A percentile compares a stretch with the other conserved stretches of the same genome.
Conservation (phyloP, 805 yeast species). For the Saccharomycopsis lassenensis region DNA sequence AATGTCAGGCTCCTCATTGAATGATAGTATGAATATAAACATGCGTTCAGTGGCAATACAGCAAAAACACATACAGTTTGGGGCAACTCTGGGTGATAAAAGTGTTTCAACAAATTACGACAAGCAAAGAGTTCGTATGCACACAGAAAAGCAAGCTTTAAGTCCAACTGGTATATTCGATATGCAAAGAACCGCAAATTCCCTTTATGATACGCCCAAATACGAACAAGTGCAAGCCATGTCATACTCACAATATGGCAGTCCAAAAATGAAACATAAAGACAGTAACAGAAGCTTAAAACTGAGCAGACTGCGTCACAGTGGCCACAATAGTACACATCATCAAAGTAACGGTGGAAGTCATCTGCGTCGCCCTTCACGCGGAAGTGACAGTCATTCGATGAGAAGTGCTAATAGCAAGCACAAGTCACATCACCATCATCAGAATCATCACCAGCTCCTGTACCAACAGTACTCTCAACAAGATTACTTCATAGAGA, state of each 20-base stretch:
- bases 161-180: slow-evolving; percentile 5
- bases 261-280: too few relatives aligned
- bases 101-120: slow-evolving; percentile 13
- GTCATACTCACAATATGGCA: too few relatives aligned
- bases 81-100: neutral
- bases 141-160: slow-evolving; percentile 13
- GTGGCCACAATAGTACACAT: neutral
- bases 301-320: neutral
- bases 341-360: neutral
- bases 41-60: slow-evolving; percentile 16
- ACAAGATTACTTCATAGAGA: too few relatives aligned
- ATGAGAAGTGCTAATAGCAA: neutral
- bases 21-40: slow-evolving; percentile 11
- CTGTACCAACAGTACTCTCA: too few relatives aligned
- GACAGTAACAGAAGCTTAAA: neutral
- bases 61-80: slow-evolving; percentile 15
- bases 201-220: too few relatives aligned
- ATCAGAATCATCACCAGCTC: too few relatives aligned
- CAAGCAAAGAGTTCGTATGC: slow-evolving; percentile 13
- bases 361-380: neutral
- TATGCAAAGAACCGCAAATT: slow-evolving; percentile 2
- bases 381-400: neutral
- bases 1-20: neutral
- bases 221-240: too few relatives aligned
- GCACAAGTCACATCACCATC: neutral